Base-by-base conservation (phyloP, 2,329 filamentous ascomycete genomes). In the Hypoxylon sp. region DNA sequence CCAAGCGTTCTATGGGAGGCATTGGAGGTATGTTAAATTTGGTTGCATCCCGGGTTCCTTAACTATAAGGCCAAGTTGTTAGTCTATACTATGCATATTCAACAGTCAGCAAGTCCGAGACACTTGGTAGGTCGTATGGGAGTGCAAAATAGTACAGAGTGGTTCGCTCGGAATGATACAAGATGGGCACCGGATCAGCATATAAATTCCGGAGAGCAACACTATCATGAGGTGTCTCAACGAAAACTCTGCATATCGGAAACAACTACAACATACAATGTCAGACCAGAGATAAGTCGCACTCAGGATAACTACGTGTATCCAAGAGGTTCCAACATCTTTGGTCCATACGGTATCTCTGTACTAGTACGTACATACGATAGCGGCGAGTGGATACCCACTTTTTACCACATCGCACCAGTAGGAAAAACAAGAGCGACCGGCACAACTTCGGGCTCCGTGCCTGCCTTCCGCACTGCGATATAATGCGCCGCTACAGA, bases 361-460 rank as follows among this genome's bases (percentile, higher is more conserved):
- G 25, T 25, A 25, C 25, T 25, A 25, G 25, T 25, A 5, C 6
- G 25, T 25, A 25, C 25, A 5, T 25, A 25, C 25, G 25, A 41
- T 41, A 41, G 38, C 38, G 7, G 5, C 38, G 19, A 9, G 3
- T 17, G 21, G 9, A 19, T 21, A 21, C 9, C 38, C 38, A n/a
- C 38, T 43, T 19, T 43, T 21, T 10, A 11, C 7, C 9, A 19
- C 2, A 19, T 10, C 10, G 17, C 5, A 2, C 38, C 38, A 43
- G 2, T 43, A 21, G 51, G 10, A 30, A 28, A 58, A 48, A 46
- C 52, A 36, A 36, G 60, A 58, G 34, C 17, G 36, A 38, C 19
- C 49, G 56, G 56, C 62, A 56, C 56, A 65, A 55, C 43, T 17
- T 60, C 62, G 56, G 56, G 13, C 19, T 17, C 19, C 34, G 38